phyloP scores from a whole-genome alignment of 345 rosid genomes.

The Adansonia digitata region DNA sequence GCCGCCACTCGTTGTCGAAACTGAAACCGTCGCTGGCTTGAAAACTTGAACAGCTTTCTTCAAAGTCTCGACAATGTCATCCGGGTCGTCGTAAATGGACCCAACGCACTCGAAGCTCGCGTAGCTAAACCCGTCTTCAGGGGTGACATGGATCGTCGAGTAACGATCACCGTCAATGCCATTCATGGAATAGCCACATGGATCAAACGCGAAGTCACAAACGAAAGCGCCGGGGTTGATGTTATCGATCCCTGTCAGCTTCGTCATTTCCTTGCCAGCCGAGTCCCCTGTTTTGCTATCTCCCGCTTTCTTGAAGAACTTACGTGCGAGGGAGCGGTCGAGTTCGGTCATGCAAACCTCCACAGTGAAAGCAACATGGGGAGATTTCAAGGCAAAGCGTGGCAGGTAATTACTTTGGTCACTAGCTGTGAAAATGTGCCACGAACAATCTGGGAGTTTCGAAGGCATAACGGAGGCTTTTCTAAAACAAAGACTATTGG shows the following conservation, averaged over 20 bases:
- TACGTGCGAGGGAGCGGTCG: constrained; percentile 51
- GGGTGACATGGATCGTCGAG: constrained; percentile 1
- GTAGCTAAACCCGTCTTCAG: constrained; percentile 88
- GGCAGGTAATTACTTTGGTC: constrained; percentile 24
- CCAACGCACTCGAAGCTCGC: constrained; percentile 90
- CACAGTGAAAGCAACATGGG: constrained; percentile 37
- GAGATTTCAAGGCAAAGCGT: background rate
- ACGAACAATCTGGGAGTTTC: constrained; percentile 49
- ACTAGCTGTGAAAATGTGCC: constrained; percentile 84
- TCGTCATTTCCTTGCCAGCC: constrained; percentile 74
- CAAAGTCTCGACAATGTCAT: constrained; percentile 29
- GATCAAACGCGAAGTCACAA: constrained; percentile 92
- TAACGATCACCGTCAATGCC: constrained; percentile 47
- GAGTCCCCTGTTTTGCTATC: constrained; percentile 44
- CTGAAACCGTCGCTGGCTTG: constrained; percentile 24
- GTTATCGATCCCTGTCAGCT: constrained; percentile 57
- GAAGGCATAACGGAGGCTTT: constrained; percentile 85
- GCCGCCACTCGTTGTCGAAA: constrained; percentile 58
- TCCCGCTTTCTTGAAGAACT: constrained; percentile 49
- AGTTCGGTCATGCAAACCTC: constrained; percentile 99
- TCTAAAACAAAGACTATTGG: constrained; percentile 46
- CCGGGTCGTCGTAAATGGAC: constrained; percentile 48
- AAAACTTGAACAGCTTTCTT: background rate
- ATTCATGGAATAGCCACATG: constrained; percentile 98
- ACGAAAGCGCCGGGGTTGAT: constrained; percentile 66